Base-by-base conservation (phyloP, 169 alveolate genomes). In the Eimeria necatrix region DNA sequence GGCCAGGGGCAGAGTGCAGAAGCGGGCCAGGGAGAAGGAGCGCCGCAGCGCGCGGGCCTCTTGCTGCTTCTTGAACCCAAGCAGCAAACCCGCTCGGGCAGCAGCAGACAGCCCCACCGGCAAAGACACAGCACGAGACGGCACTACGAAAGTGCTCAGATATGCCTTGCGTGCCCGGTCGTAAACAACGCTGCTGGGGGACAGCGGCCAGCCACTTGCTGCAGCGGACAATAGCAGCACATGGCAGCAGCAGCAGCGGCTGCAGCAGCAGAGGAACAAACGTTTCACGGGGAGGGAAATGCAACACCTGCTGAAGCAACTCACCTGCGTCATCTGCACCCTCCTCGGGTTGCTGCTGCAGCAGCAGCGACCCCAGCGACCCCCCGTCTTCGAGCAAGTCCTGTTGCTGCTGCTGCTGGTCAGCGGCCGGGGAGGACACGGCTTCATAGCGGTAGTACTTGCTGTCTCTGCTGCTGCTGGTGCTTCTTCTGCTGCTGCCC, bases 391-490 rank as follows among this genome's bases (percentile, higher is more conserved):
- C 22, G 22, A 14, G 68, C 68, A 56, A 56, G 68, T 56, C 68
- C 20, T 56, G 68, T 18, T 14, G 12, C 22, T 56, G 12, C 68
- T 56, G 22, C 68, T 56, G 68, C 68, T 56, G 68, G 14, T 16
- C 80, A 8, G 46, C 80, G 0, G 80, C 32, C n/a, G 41, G 48
- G n/a, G 80, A 68, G 14, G 41, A 68, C 46, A 22, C 32, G 5
- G n/a, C 64, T 49, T 51, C 32, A n/a, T 56, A 18, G 48, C 89
- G 48, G 46, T 8, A 18, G 26, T 41, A 18, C 52, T 56, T 49
- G 71, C 89, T 48, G 18, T 56, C 89, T 16, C n/a, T 20, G 53
- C 84, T 26, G 84, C 89, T 14, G 89, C 60, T 3, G 70, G 70
- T 24, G 41, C n/a, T 22, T 16, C 80, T 22, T n/a, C 20, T 56